phyloP scores from a whole-genome alignment of 2,329 filamentous ascomycete genomes.

The Berkeleyomyces rouxiae region DNA sequence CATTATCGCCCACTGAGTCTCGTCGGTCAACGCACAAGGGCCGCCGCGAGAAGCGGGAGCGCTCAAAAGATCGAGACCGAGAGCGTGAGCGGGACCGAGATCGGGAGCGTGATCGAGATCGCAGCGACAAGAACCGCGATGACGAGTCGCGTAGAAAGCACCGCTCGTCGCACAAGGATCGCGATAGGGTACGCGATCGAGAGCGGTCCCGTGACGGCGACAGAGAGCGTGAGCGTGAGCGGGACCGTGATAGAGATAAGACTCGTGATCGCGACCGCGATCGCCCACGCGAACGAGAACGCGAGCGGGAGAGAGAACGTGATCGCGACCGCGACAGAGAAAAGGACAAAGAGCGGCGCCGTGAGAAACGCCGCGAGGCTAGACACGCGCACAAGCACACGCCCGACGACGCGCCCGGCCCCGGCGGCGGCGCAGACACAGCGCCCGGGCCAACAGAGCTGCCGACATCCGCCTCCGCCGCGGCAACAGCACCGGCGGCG shows the following conservation, averaged over 20 bases:
- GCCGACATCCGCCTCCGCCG: slow-evolving; percentile 19
- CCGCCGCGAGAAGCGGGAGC: slow-evolving; percentile 40
- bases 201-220: slow-evolving; percentile 24
- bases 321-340: slow-evolving; percentile 18
- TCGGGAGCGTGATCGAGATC: slow-evolving; percentile 18
- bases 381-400: slow-evolving; percentile 22
- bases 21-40: slow-evolving; percentile 38
- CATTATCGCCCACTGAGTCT: slow-evolving; percentile 44
- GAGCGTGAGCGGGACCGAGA: slow-evolving; percentile 22
- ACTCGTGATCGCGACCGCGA: slow-evolving; percentile 16
- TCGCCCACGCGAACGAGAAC: slow-evolving; percentile 13
- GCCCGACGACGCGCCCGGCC: slow-evolving; percentile 12
- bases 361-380: slow-evolving; percentile 23
- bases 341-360: slow-evolving; percentile 20
- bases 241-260: slow-evolving; percentile 19
- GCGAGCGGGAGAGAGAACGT: slow-evolving; percentile 21
- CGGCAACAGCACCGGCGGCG: slow-evolving; percentile 22
- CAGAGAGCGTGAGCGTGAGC: slow-evolving; percentile 18
- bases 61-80: slow-evolving; percentile 25
- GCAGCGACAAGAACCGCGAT: slow-evolving; percentile 30
- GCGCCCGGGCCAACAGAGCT: slow-evolving; percentile 9
- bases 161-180: slow-evolving; percentile 29
- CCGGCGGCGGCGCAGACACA: neutral
- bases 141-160: slow-evolving; percentile 26
- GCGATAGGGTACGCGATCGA: slow-evolving; percentile 22